Conservation (phyloP, 1,284 basidiomycete genomes). For the Albatrellus sp. region DNA sequence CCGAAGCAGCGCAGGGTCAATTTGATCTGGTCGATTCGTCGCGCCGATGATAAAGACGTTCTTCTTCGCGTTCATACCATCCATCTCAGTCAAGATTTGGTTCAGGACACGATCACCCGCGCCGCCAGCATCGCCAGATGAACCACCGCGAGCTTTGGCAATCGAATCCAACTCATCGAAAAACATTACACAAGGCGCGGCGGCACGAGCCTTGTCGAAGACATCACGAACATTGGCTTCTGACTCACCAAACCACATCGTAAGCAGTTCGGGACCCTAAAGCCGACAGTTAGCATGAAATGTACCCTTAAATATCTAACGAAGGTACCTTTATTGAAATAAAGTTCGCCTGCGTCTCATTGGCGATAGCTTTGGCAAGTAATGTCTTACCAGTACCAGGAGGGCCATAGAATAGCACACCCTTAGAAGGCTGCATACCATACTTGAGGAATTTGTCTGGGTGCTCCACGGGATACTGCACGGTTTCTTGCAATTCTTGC, state of each 20-base stretch:
- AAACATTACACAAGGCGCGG: slow-evolving; percentile 99
- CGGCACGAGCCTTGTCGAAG: slow-evolving; percentile 98
- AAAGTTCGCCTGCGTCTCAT: slow-evolving; percentile 99
- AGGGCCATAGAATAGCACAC: slow-evolving; percentile 95
- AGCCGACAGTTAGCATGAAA: slow-evolving; percentile 11
- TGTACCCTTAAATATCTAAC: not conserved
- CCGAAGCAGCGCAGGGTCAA: slow-evolving; percentile 92
- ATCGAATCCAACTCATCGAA: slow-evolving; percentile 99
- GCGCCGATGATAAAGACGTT: slow-evolving; percentile 99
- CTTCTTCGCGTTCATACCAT: slow-evolving; percentile 99
- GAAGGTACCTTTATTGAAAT: slow-evolving; percentile 76
- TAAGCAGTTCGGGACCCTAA: slow-evolving; percentile 90
- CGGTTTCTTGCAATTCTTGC: slow-evolving; percentile 96
- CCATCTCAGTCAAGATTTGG: slow-evolving; percentile 98
- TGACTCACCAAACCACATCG: slow-evolving; percentile 99
- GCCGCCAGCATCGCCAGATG: slow-evolving; percentile 82
- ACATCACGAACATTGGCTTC: slow-evolving; percentile 99
- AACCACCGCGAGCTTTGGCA: slow-evolving; percentile 86
- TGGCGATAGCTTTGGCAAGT: slow-evolving; percentile 94
- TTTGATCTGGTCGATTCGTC: slow-evolving; percentile 98
- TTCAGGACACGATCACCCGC: slow-evolving; percentile 96
- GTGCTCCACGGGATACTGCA: slow-evolving; percentile 99
- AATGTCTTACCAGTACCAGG: slow-evolving; percentile 96
- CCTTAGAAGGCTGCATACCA: slow-evolving; percentile 98
- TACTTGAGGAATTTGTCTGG: slow-evolving; percentile 99